Evolutionary conservation across 176 grass and related monocot species (phyloP).

Genomic region (maize (Zea mays)): DNA sequence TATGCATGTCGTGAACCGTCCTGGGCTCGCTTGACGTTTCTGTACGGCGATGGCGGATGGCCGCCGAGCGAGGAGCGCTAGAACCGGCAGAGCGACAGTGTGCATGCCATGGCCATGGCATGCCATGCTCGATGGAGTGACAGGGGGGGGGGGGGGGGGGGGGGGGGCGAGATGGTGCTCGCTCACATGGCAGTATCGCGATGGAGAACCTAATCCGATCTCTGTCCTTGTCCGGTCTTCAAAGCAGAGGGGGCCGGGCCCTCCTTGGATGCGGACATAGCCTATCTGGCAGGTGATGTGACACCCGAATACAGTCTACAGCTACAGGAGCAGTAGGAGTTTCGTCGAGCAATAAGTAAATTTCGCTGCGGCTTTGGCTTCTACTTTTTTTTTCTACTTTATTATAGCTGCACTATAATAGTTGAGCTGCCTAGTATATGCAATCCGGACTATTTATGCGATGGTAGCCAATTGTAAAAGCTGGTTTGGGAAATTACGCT

Average conservation of each 20-base stretch:
- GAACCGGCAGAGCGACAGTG: too few species aligned
- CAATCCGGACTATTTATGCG: neutral
- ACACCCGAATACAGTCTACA: neutral
- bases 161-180: slow-evolving; percentile 2
- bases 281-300: slow-evolving; percentile 33
- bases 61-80: too few species aligned
- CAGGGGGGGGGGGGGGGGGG: neutral
- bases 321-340: too few species aligned
- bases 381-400: too few species aligned
- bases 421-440: neutral
- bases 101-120: too few species aligned
- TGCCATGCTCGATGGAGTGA: neutral
- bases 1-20: too few species aligned
- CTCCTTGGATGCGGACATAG: slow-evolving; percentile 41
- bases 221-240: slow-evolving; percentile 45
- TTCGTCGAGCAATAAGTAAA: too few species aligned
- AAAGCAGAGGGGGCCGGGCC: slow-evolving; percentile 4
- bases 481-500: neutral
- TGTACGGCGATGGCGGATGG: too few species aligned
- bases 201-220: slow-evolving; percentile 46
- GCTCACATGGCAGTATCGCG: slow-evolving; percentile 52
- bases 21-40: too few species aligned
- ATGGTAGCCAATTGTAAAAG: neutral
- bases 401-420: neutral
- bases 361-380: too few species aligned